phyloP scores from a whole-genome alignment of 163 green algal genomes.

The Volvox carteri region DNA sequence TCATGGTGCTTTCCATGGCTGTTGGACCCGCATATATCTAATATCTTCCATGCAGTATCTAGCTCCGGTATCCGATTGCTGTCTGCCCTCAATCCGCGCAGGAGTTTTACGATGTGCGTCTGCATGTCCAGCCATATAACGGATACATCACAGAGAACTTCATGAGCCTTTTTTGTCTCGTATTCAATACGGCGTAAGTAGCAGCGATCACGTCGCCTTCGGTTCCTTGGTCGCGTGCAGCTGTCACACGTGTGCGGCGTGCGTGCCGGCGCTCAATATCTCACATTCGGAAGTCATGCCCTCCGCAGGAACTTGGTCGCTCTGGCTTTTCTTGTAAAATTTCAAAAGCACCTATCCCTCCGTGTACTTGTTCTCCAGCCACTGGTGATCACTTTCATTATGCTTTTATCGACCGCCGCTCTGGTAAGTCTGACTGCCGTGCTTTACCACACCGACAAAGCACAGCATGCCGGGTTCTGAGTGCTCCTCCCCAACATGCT shows the following conservation, averaged over 20 bases:
- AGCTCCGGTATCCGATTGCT: background rate
- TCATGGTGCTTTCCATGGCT: background rate
- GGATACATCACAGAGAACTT: slow-evolving; percentile 73
- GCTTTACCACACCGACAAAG: no score
- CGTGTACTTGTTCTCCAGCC: slow-evolving; percentile 75
- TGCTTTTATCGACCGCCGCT: slow-evolving; percentile 71
- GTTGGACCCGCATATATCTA: background rate
- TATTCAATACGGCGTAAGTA: slow-evolving; percentile 80
- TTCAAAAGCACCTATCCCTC: slow-evolving; percentile 70
- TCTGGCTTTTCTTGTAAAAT: slow-evolving; percentile 70
- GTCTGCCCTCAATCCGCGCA: slow-evolving; percentile 6
- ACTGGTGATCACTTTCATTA: slow-evolving; percentile 71
- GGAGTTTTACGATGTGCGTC: slow-evolving; percentile 79
- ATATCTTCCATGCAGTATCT: background rate
- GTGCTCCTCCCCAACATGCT: no score
- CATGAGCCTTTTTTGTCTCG: slow-evolving; percentile 74
- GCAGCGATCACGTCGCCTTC: background rate
- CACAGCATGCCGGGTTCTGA: no score
- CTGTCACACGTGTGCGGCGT: background rate
- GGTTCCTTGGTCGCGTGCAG: background rate
- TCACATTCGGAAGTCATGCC: background rate
- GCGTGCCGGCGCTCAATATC: background rate
- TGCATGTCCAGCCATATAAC: slow-evolving; percentile 72
- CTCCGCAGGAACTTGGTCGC: slow-evolving; percentile 72
- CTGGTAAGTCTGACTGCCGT: slow-evolving; percentile 70